Evolutionary conservation across 1,139 yeast species (phyloP), one percentile per base, ranked within the genome.

Genomic region (Taphrina populina): DNA sequence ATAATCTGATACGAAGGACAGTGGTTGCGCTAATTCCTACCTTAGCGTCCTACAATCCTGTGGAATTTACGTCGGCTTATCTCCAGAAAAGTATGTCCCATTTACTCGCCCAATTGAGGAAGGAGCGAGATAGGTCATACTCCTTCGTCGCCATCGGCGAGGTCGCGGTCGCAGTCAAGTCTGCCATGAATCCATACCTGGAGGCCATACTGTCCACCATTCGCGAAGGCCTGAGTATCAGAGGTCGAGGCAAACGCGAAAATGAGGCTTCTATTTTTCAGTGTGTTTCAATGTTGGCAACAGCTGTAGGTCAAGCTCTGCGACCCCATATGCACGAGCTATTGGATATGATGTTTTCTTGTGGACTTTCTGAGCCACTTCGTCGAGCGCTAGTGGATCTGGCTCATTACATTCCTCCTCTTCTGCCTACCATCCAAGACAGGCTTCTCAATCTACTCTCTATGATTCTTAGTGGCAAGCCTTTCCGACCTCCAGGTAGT

Each of bases 231-330:
- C 73, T 92, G 44, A 78, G 82, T 13, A 75, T 88, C 0, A 88
- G 84, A 67, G 80, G 80, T 40, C 81, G 81, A 52, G 73, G 75
- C 32, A 76, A 84, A 61, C 83, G 81, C 64, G 92, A 84, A 52
- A 83, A 86, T 40, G 95, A 88, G 63, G 84, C 88, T 0, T 90
- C 96, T 0, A 81, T 92, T 20, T 92, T 90, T 64, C 88, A 85
- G 63, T 92, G 97, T 67, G 78, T 92, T 51, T 88, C 95, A 0
- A 85, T 87, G 70, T 73, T 92, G 47, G 90, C 96, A 0, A 77
- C 79, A 21, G 95, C 97, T 0, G 88, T 90, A 10, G 97, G 96
- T 0, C 95, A 96, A n/a, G 95, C 96, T 0, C 74, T 92, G 55
- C 85, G 96, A 0, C 90, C 90, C 66, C 92, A 88, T 66, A 73